Base-by-base conservation (phyloP, 768 basidiomycete genomes). In the Boletus subparvulus region DNA sequence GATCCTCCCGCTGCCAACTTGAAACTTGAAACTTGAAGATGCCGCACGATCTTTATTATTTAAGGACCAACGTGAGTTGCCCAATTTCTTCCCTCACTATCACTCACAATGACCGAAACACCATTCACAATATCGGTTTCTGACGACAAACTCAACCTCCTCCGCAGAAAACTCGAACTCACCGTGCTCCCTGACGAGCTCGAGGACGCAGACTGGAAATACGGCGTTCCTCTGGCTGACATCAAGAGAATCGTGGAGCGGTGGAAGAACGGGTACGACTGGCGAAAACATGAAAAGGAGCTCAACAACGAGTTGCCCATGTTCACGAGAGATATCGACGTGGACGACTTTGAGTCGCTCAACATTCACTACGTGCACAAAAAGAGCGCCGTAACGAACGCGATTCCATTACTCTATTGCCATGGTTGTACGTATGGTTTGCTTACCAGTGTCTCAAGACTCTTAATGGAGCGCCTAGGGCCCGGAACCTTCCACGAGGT, bases 341-440 rank as follows among this genome's bases (percentile, higher is more conserved):
- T 85, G 2, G 78, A 78, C 12, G 75, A 73, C 4, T 78, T 78
- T 53, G 82, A 77, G 0, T 64, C 71, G 6, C 69, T 84, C 42
- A 78, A 80, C 55, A 77, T 85, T 7, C 84, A 87, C 58, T 86
- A 83, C 50, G 75, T 85, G 13, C 83, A 86, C 64, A 73, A 81
- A 68, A 76, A 72, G 65, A 84, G 83, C 61, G 54, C 58, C 9
- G 60, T 73, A 0, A 57, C 57, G 1, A 67, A 71, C n/a, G 83
- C 84, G 0, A 80, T 86, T 32, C 84, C 85, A 2, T 65, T 87
- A 17, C 69, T 86, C 30, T 86, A 82, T 58, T 76, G 85, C 16
- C 85, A 87, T 55, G 85, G 85, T 40, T 86, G 84, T 77, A 52
- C 35, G 76, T 71, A 19, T 14, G 1, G 2, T 16, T 46, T 48